Conservation (phyloP, 148 eudicot genomes). For the Silene uniflora region DNA sequence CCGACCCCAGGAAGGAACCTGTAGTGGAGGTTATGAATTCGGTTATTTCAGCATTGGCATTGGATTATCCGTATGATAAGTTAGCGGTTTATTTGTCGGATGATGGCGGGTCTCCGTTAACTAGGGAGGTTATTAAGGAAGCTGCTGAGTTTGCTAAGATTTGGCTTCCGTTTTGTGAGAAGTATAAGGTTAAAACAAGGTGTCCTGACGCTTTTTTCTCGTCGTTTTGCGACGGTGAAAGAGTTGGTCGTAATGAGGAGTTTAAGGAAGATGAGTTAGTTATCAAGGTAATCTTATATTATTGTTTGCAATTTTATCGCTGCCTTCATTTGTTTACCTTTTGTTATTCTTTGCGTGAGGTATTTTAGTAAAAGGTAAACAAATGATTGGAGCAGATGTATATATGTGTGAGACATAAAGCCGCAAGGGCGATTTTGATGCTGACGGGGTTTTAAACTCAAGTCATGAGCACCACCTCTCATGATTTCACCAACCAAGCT, state of each 20-base stretch:
- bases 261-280: slow-evolving; percentile 14
- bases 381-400: too few species aligned
- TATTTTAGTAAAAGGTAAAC: too few species aligned
- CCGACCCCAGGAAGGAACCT: slow-evolving; percentile 56
- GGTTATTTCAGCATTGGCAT: slow-evolving; percentile 50
- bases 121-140: slow-evolving; percentile 38
- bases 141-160: slow-evolving; percentile 39
- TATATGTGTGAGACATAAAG: too few species aligned
- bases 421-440: too few species aligned
- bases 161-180: slow-evolving; percentile 60
- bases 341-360: too few species aligned
- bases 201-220: slow-evolving; percentile 56
- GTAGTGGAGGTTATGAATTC: slow-evolving; percentile 47
- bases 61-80: slow-evolving; percentile 53
- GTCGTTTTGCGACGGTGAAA: slow-evolving; percentile 17
- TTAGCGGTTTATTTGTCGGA: slow-evolving; percentile 58
- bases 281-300: slow-evolving; percentile 25
- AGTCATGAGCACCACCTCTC: too few species aligned
- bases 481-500: too few species aligned
- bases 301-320: too few species aligned
- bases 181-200: slow-evolving; percentile 40
- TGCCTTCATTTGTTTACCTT: too few species aligned
- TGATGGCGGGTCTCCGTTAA: slow-evolving; percentile 49
- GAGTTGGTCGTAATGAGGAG: slow-evolving; percentile 16
- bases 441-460: too few species aligned